Percentiles rank a stretch among this genome's conserved stretches.
Evolutionary conservation across 345 rosid species (phyloP).

Genomic region (Eucalyptus urophylla): DNA sequence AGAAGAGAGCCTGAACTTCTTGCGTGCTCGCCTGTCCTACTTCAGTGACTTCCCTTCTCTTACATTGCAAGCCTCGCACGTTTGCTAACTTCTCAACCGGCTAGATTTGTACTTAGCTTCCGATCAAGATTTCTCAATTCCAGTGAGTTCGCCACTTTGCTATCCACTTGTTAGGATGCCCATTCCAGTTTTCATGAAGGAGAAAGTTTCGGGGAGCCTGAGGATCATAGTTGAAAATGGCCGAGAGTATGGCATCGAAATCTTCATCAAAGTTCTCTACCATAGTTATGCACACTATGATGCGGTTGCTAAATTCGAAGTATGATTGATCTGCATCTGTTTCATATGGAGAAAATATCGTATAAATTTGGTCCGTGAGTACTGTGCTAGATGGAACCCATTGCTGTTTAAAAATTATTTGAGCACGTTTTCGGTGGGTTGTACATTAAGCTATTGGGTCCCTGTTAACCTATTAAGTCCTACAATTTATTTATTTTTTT

Average conservation of each 20-base stretch:
- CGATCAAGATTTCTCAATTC: neutral
- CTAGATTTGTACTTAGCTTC: neutral
- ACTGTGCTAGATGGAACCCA: neutral
- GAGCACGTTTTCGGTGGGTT: neutral
- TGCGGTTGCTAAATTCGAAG: neutral
- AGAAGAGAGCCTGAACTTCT: slow-evolving; percentile 55
- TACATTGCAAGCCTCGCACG: no score
- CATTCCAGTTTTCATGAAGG: slow-evolving; percentile 37
- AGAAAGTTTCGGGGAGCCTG: slow-evolving; percentile 9
- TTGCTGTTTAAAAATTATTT: neutral
- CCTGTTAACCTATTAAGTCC: neutral
- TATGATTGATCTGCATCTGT: neutral
- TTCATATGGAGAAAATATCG: neutral
- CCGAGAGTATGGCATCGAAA: slow-evolving; percentile 33
- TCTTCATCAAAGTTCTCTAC: slow-evolving; percentile 41
- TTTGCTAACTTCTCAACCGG: no score
- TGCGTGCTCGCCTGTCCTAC: no score
- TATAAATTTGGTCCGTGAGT: neutral
- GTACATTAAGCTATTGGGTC: neutral
- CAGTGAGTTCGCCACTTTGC: neutral
- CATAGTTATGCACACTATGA: slow-evolving; percentile 50
- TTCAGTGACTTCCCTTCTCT: no score
- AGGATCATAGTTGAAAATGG: slow-evolving; percentile 48
- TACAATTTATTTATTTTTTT: neutral
- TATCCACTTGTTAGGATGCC: slow-evolving; percentile 20